These are phyloP conservation scores for Saxophila tyrrhenica DNA, from an alignment of 495 filamentous ascomycete species.

Conservation along the genomic window DNA sequence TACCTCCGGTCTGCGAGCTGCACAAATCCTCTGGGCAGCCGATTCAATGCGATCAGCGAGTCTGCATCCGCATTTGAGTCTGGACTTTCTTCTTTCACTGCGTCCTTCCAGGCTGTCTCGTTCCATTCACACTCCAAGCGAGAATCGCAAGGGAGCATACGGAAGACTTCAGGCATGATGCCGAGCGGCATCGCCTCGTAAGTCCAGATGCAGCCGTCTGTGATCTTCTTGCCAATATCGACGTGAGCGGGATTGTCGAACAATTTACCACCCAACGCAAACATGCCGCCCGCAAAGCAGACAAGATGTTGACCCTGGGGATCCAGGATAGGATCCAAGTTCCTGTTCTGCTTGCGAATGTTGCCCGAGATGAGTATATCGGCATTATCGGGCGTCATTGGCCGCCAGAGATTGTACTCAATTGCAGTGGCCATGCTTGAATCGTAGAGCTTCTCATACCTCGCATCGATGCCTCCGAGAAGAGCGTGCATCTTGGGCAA, in stretches of 20 bases:
- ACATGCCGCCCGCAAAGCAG: constrained; percentile 52
- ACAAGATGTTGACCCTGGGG: constrained; percentile 44
- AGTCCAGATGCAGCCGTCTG: constrained; percentile 90
- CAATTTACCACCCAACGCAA: constrained; percentile 45
- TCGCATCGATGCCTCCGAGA: constrained; percentile 23
- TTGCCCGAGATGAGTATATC: constrained; percentile 30
- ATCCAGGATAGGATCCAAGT: constrained; percentile 21
- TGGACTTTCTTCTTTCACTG: constrained; percentile 19
- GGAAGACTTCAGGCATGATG: constrained; percentile 53
- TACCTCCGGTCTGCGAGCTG: constrained; percentile 37
- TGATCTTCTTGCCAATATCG: constrained; percentile 47
- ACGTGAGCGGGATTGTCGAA: constrained; percentile 46
- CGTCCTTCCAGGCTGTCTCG: constrained; percentile 38
- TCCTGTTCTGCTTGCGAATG: constrained; percentile 5
- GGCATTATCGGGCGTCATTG: constrained; percentile 27
- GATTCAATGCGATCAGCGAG: constrained; percentile 6
- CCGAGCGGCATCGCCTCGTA: constrained; percentile 72
- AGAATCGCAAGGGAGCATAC: constrained; percentile 39
- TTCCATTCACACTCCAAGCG: constrained; percentile 42
- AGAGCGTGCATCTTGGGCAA: constrained; percentile 40
- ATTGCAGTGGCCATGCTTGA: constrained; percentile 26
- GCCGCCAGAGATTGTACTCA: constrained; percentile 27
- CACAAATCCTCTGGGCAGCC: constrained; percentile 23
- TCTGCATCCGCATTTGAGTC: constrained; percentile 8
- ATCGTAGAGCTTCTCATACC: constrained; percentile 26